These are phyloP conservation scores for Diaporthe ampelina DNA, from an alignment of 2,329 filamentous ascomycete genomes.

Conservation along the genomic window DNA sequence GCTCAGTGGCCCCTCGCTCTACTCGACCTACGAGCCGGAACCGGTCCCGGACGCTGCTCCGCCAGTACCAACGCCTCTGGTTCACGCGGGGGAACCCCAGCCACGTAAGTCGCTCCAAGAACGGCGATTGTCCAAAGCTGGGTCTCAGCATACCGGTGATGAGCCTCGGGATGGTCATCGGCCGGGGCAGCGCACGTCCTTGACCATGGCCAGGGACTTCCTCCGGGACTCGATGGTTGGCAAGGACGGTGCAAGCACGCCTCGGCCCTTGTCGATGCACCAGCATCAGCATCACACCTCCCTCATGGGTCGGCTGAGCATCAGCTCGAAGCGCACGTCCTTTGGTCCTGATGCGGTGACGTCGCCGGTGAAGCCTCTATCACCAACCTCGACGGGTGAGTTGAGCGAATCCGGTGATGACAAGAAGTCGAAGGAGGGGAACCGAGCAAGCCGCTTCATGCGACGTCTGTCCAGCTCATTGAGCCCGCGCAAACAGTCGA, in stretches of 20 bases:
- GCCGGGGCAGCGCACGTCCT: constrained; percentile 66
- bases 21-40: constrained; percentile 47
- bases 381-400: constrained; percentile 60
- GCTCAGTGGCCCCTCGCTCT: constrained; percentile 45
- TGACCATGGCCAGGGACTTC: constrained; percentile 72
- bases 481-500: constrained; percentile 60
- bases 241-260: constrained; percentile 46
- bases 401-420: constrained; percentile 63
- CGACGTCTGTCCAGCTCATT: constrained; percentile 70
- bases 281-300: constrained; percentile 59
- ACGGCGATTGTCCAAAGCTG: constrained; percentile 60
- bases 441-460: constrained; percentile 70
- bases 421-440: constrained; percentile 54
- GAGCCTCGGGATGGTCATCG: constrained; percentile 48
- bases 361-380: constrained; percentile 49
- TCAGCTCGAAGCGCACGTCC: constrained; percentile 71
- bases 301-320: constrained; percentile 74
- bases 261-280: constrained; percentile 62
- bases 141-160: constrained; percentile 24
- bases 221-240: constrained; percentile 66
- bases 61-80: constrained; percentile 42
- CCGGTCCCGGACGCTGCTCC: constrained; percentile 45
- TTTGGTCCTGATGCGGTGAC: constrained; percentile 60
- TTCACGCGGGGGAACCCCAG: constrained; percentile 45
- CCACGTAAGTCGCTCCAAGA: constrained; percentile 63